Conservation (phyloP, 139 green algal species). For the Micromonas pusilla region DNA sequence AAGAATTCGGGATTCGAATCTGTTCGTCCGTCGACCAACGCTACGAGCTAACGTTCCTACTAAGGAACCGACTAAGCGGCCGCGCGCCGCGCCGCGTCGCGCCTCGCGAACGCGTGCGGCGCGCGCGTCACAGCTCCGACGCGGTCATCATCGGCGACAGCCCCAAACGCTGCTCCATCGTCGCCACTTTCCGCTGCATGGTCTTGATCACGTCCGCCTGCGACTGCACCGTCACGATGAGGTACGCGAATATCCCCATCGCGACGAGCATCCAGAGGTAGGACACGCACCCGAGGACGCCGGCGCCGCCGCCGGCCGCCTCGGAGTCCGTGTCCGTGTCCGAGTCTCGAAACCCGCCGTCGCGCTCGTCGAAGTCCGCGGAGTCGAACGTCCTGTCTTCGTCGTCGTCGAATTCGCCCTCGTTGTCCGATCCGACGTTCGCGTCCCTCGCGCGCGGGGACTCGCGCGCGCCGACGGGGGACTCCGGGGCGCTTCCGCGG, state of each 20-base stretch:
- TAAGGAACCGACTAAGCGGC: too few species aligned
- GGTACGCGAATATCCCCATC: background rate
- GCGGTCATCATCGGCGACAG: background rate
- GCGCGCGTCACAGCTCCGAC: too few species aligned
- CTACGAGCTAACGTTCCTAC: too few species aligned
- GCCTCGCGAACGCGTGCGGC: too few species aligned
- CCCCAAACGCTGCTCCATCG: background rate
- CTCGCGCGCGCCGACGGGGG: background rate
- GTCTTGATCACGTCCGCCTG: background rate
- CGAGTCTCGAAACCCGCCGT: too few species aligned
- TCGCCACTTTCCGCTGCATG: background rate
- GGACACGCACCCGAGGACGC: background rate
- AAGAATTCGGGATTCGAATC: too few species aligned
- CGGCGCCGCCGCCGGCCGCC: background rate
- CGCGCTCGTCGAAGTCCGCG: background rate
- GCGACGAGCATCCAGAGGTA: background rate
- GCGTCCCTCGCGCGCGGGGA: background rate
- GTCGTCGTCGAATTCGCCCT: constrained; percentile 6
- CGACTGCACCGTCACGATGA: background rate
- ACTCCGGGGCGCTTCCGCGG: background rate
- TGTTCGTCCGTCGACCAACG: too few species aligned
- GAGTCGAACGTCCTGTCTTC: background rate
- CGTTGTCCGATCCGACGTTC: background rate
- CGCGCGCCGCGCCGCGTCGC: too few species aligned
- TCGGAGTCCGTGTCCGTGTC: background rate